A percentile compares a stretch with the other conserved stretches of the same genome.
Evolutionary conservation across 2,329 filamentous ascomycete genomes (phyloP).

Genomic region (Westerdykella aurantiaca): DNA sequence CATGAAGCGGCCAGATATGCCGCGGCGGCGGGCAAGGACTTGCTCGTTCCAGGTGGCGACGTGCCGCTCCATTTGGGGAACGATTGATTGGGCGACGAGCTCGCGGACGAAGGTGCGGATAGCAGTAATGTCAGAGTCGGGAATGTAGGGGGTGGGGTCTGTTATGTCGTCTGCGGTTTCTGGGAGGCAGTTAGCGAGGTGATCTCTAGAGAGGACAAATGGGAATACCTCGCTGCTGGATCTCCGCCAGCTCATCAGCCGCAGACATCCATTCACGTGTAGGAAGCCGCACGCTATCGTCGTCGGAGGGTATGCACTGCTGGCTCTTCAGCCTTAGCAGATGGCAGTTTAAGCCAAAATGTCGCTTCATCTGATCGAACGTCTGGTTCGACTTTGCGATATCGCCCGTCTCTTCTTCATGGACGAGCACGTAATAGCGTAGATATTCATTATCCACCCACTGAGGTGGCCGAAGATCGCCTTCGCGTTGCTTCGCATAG

Average conservation of each 20-base stretch:
- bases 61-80: slow-evolving; percentile 93
- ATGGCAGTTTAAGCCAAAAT: slow-evolving; percentile 93
- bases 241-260: slow-evolving; percentile 71
- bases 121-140: slow-evolving; percentile 84
- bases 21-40: slow-evolving; percentile 81
- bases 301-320: slow-evolving; percentile 81
- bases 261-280: slow-evolving; percentile 86
- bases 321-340: slow-evolving; percentile 77
- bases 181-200: slow-evolving; percentile 12
- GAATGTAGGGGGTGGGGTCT: slow-evolving; percentile 71
- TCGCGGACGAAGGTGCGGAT: slow-evolving; percentile 87
- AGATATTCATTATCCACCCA: slow-evolving; percentile 93
- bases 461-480: slow-evolving; percentile 64
- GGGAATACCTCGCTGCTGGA: slow-evolving; percentile 55
- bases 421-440: slow-evolving; percentile 91
- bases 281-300: slow-evolving; percentile 79
- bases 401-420: slow-evolving; percentile 93
- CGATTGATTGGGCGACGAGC: slow-evolving; percentile 88
- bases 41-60: slow-evolving; percentile 95
- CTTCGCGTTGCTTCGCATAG: slow-evolving; percentile 78
- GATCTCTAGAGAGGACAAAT: neutral
- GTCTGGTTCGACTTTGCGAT: slow-evolving; percentile 82
- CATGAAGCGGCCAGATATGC: slow-evolving; percentile 88
- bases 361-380: slow-evolving; percentile 99
- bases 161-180: slow-evolving; percentile 66